Conservation (phyloP, 768 basidiomycete species). For the Pisolithus albus region DNA sequence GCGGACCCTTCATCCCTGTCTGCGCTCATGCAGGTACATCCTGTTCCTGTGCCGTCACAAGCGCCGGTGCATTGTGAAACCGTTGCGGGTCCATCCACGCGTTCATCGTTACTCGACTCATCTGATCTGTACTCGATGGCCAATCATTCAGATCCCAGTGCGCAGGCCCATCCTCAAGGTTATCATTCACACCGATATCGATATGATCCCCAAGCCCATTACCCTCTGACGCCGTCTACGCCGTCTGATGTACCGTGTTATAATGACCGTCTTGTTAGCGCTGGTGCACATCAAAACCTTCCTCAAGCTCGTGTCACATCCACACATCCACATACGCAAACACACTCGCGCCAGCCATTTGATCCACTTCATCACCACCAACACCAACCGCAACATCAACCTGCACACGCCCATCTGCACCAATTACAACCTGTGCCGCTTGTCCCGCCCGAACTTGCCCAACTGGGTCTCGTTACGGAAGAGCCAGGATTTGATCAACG, state of each 20-base stretch:
- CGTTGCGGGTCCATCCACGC: not conserved
- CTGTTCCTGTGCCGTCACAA: not conserved
- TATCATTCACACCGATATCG: not conserved
- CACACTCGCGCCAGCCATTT: too few species aligned
- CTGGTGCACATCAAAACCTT: not conserved
- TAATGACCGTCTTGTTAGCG: not conserved
- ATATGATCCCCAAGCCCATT: not conserved
- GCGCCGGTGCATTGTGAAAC: not conserved
- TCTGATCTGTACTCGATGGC: not conserved
- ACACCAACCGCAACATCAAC: not conserved
- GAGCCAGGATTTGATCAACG: conserved; percentile 49
- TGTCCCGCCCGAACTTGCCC: conserved; percentile 41
- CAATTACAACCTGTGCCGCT: conserved; percentile 12
- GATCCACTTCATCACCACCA: too few species aligned
- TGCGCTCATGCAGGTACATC: not conserved
- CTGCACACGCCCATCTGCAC: not conserved
- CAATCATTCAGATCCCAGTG: not conserved
- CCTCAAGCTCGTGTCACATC: too few species aligned
- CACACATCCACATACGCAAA: too few species aligned
- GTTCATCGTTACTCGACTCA: not conserved
- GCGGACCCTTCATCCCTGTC: not conserved
- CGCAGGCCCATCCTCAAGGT: not conserved
- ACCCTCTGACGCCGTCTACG: not conserved
- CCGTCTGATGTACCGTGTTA: not conserved
- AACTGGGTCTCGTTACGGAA: conserved; percentile 54